phyloP scores from a whole-genome alignment of 768 basidiomycete species.

The Pleurotus eryngii region DNA sequence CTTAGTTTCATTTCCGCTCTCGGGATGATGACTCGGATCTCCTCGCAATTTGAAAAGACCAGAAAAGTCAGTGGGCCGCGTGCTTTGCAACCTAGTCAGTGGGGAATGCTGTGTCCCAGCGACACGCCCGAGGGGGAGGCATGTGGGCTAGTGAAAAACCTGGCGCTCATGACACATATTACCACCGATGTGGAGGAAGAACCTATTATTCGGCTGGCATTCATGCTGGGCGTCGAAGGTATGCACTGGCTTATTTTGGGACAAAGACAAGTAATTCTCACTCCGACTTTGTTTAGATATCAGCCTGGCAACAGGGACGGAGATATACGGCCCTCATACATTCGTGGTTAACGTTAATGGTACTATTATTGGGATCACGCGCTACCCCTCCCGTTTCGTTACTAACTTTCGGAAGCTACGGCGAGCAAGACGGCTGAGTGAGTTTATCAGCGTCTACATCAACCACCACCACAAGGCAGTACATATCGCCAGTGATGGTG shows the following conservation, averaged over 20 bases:
- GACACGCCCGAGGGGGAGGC: constrained; percentile 99
- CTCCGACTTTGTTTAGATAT: constrained; percentile 57
- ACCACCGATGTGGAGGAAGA: constrained; percentile 98
- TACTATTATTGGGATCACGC: constrained; percentile 89
- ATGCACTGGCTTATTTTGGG: constrained; percentile 13
- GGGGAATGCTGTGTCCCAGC: constrained; percentile 97
- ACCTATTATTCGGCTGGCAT: constrained; percentile 84
- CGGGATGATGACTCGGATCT: constrained; percentile 99
- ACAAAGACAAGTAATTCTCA: constrained; percentile 10
- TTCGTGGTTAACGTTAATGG: constrained; percentile 98
- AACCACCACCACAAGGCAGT: constrained; percentile 94
- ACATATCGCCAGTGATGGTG: constrained; percentile 95
- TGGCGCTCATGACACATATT: constrained; percentile 99
- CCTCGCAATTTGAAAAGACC: constrained; percentile 99
- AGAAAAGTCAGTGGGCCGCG: constrained; percentile 97
- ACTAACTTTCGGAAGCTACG: constrained; percentile 88
- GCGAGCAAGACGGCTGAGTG: constrained; percentile 87
- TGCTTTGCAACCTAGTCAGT: constrained; percentile 96
- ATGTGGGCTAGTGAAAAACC: constrained; percentile 96
- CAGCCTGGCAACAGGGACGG: constrained; percentile 84
- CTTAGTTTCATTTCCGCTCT: constrained; percentile 95
- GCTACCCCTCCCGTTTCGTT: constrained; percentile 83
- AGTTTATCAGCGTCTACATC: constrained; percentile 95
- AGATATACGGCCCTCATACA: constrained; percentile 91
- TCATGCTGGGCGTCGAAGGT: constrained; percentile 98